Percentiles rank a stretch among this genome's conserved stretches.
Conservation (phyloP, 2,329 filamentous ascomycete genomes). For the Calonectria naviculata region DNA sequence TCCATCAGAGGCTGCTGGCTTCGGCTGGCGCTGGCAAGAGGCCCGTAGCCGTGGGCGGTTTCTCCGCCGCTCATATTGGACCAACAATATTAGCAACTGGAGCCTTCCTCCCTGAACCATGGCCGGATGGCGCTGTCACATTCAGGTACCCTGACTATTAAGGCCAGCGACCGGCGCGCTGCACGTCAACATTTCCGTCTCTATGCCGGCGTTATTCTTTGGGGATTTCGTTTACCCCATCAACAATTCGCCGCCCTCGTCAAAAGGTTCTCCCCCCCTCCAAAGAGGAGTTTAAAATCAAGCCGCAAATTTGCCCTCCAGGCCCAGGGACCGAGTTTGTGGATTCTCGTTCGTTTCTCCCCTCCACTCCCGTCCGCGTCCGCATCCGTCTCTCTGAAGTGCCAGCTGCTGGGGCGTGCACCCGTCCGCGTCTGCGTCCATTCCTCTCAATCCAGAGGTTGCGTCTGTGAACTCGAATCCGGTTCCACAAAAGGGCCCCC, state of each 20-base stretch:
- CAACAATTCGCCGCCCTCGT: not conserved
- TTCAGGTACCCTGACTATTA: conserved; percentile 12
- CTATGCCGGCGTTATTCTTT: not conserved
- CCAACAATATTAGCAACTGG: not conserved
- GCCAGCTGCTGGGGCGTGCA: not conserved
- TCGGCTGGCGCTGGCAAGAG: not conserved
- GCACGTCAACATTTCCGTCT: conserved; percentile 21
- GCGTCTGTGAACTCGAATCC: conserved; percentile 6
- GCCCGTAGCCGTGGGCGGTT: not conserved
- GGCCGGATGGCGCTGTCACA: not conserved
- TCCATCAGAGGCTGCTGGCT: not conserved
- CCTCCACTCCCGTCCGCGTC: not conserved
- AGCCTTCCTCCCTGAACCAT: conserved; percentile 4
- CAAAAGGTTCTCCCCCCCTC: not conserved
- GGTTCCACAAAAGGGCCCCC: conserved; percentile 6
- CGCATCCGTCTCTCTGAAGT: conserved; percentile 1
- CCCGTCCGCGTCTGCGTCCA: not conserved
- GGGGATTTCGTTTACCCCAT: not conserved
- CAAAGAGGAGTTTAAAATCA: not conserved
- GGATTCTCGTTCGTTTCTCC: not conserved
- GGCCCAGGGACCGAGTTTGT: not conserved
- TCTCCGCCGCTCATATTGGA: not conserved
- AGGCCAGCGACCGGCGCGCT: not conserved
- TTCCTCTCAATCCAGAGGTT: not conserved
- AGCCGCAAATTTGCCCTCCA: not conserved